phyloP scores from a whole-genome alignment of 257 asterid genomes.

The Solanum ossicruentum region DNA sequence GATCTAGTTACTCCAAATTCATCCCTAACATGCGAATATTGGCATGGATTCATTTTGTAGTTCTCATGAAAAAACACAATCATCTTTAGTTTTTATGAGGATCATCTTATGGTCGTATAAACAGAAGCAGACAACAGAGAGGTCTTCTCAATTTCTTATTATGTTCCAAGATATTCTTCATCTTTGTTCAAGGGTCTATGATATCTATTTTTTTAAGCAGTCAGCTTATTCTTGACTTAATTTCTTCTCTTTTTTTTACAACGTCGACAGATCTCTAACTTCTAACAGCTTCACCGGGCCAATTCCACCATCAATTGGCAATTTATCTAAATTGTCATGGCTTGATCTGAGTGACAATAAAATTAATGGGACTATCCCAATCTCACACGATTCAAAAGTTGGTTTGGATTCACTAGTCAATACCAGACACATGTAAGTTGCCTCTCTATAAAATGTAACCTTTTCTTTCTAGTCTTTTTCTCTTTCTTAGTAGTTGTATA shows the following conservation, averaged over 20 bases:
- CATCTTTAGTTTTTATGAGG: neutral
- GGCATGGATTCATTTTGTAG: neutral
- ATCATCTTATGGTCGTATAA: neutral
- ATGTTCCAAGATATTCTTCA: neutral
- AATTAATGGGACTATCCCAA: conserved; percentile 63
- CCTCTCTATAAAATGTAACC: neutral
- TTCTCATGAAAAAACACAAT: neutral
- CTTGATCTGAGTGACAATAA: conserved; percentile 64
- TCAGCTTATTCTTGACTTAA: neutral
- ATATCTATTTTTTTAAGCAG: neutral
- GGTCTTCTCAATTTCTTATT: neutral
- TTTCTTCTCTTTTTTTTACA: neutral
- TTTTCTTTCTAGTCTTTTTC: neutral
- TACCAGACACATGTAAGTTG: conserved; percentile 61
- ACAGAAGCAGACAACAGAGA: neutral
- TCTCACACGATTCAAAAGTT: conserved; percentile 31
- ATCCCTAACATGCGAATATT: neutral
- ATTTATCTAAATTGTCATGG: conserved; percentile 63
- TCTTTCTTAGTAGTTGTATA: neutral
- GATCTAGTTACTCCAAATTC: neutral
- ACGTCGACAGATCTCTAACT: conserved; percentile 40
- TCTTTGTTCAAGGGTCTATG: neutral
- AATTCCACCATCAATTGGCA: conserved; percentile 73
- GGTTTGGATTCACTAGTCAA: conserved; percentile 57
- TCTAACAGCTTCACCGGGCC: conserved; percentile 57